Evolutionary conservation across 805 yeast genomes (phyloP), one percentile per base, ranked within the genome.

Genomic region (Zygosaccharomyces lentus): DNA sequence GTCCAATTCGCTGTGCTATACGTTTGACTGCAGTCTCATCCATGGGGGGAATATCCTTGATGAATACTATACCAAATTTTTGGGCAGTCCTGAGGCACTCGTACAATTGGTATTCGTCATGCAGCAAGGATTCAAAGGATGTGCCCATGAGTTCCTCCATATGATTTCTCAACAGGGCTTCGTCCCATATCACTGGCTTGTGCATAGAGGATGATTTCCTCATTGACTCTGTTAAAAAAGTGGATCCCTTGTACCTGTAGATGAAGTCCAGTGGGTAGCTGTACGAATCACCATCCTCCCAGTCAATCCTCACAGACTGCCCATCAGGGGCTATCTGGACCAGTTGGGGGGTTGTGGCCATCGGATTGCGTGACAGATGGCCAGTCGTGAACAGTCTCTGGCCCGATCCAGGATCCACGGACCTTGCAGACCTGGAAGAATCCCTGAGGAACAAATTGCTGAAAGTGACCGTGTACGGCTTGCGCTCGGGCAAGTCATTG

Each of bases 331-430:
- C 50, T 2, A 66, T 55, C 1, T 76, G 73, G 1, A 71, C 58
- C 0, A 51, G 57, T 3, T 51, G 49, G 0, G 83, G 72, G 5
- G 54, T 52, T 26, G 74, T 64, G n/a, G 62, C 55, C 10, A 55
- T 46, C 37, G 61, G 54, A 49, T 51, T 52, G 29, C 48, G 52
- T 49, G 47, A 68, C 56, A 45, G 76, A 63, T 42, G 70, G 59
- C 78, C 81, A 0, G 89, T 81, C n/a, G 84, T 75, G 62, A 82
- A 81, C 24, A 73, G 57, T 58, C 82, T 84, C 57, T 84, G 90
- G 15, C 74, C 73, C 0, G 86, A 74, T 21, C 63, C 57, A 2
- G 70, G 66, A 51, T 85, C 86, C 4, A 82, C 70, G 0, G 85
- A 77, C 9, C 55, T 57, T 0, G 66, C 51, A 10, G 77, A 65